Evolutionary conservation across 169 alveolate species (phyloP).

Genomic region (Cryptosporidium viatorum): DNA sequence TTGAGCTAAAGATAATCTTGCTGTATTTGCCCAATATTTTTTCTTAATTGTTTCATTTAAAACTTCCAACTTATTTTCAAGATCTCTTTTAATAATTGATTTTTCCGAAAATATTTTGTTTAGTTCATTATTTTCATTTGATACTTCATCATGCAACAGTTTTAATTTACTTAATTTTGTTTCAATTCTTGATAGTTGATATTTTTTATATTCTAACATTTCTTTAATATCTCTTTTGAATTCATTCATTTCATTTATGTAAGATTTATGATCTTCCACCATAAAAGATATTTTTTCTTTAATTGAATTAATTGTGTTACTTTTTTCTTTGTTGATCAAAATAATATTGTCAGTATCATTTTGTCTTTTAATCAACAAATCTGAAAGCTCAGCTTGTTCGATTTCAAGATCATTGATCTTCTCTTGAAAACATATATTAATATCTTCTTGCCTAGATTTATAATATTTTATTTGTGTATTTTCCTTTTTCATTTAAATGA

Average conservation of each 20-base stretch:
- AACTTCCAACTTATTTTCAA: constrained; percentile 2
- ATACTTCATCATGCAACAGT: neutral
- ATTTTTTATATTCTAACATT: neutral
- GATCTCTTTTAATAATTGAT: neutral
- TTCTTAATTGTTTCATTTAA: constrained; percentile 57
- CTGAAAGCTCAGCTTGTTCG: constrained; percentile 21
- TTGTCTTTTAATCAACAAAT: neutral
- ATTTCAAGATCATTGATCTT: constrained; percentile 39
- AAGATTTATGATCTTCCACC: neutral
- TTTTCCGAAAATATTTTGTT: neutral
- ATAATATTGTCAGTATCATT: neutral
- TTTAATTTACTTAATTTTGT: constrained; percentile 2
- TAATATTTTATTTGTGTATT: neutral
- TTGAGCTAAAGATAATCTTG: constrained; percentile 65
- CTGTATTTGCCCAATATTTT: constrained; percentile 70
- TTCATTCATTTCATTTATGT: neutral
- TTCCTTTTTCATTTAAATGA: constrained; percentile 1
- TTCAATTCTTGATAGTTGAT: constrained; percentile 23
- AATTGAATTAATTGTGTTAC: neutral
- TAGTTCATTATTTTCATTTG: neutral
- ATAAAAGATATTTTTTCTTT: neutral
- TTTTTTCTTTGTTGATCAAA: neutral
- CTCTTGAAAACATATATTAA: constrained; percentile 15
- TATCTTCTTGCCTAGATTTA: neutral
- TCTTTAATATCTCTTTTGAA: neutral